These are phyloP conservation scores for Populus pruinosa DNA, from an alignment of 345 rosid genomes.

Conservation along the genomic window DNA sequence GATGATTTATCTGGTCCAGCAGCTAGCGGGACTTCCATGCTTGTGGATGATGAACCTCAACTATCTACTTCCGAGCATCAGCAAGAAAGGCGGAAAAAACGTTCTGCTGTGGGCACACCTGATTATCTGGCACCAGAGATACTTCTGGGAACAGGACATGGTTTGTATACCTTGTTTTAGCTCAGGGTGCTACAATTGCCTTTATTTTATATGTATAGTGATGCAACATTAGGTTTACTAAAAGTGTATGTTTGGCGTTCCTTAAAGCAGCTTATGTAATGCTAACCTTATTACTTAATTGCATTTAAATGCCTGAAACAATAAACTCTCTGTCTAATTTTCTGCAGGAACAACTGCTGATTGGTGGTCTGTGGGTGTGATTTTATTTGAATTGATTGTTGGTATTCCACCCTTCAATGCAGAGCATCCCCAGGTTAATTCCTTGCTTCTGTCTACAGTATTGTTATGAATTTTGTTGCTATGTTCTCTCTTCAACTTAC, in stretches of 20 bases:
- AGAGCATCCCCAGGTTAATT: conserved; percentile 75
- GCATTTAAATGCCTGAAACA: background rate
- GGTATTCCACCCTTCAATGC: conserved; percentile 99
- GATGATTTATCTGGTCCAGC: conserved; percentile 96
- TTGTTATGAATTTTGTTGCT: conserved; percentile 4
- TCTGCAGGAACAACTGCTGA: conserved; percentile 90
- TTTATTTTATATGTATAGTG: conserved; percentile 8
- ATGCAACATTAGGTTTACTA: background rate
- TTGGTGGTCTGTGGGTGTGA: conserved; percentile 99
- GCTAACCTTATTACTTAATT: background rate
- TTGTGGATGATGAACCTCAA: conserved; percentile 76
- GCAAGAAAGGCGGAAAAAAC: conserved; percentile 75
- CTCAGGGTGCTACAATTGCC: conserved; percentile 28
- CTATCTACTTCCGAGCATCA: conserved; percentile 58
- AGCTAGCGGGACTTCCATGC: conserved; percentile 73
- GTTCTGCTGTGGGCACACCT: conserved; percentile 99
- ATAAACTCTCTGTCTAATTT: conserved; percentile 10
- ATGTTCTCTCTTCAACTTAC: background rate
- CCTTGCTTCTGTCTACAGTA: conserved; percentile 8
- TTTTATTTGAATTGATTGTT: conserved; percentile 86
- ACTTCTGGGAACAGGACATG: conserved; percentile 98
- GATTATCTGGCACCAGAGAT: conserved; percentile 99
- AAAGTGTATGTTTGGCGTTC: background rate
- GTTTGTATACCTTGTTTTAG: conserved; percentile 50
- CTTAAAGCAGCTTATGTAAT: background rate